These are phyloP conservation scores for Crassisporium funariophilum DNA, from an alignment of 768 basidiomycete genomes.

Conservation along the genomic window DNA sequence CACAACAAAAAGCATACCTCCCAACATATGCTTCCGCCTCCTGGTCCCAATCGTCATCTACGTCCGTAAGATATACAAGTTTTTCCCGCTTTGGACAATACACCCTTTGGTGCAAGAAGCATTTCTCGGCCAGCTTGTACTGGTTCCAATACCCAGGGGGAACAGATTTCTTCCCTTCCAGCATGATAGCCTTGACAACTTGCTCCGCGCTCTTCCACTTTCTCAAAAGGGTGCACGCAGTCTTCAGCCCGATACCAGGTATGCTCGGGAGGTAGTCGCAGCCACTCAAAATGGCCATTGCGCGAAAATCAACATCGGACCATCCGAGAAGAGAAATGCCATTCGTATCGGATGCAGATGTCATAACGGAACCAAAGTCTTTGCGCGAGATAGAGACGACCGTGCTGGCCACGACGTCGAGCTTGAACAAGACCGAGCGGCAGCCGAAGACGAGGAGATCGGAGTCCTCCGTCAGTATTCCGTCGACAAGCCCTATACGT, in stretches of 20 bases:
- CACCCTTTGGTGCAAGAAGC: constrained; percentile 91
- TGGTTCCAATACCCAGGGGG: constrained; percentile 74
- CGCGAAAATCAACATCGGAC: constrained; percentile 87
- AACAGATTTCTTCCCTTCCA: constrained; percentile 85
- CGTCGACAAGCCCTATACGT: constrained; percentile 77
- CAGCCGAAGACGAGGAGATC: constrained; percentile 99
- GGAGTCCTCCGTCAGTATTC: constrained; percentile 96
- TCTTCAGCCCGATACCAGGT: constrained; percentile 91
- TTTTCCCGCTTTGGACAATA: constrained; percentile 71
- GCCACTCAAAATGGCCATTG: constrained; percentile 92
- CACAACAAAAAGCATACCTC: constrained; percentile 39
- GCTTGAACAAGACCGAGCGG: constrained; percentile 88
- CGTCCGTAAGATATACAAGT: constrained; percentile 71
- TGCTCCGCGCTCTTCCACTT: constrained; percentile 88
- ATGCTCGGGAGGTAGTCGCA: constrained; percentile 94
- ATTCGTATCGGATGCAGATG: constrained; percentile 45
- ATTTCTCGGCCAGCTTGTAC: constrained; percentile 85
- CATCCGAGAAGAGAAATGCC: constrained; percentile 84
- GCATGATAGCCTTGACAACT: constrained; percentile 68
- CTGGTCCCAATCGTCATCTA: constrained; percentile 57
- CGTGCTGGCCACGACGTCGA: constrained; percentile 70
- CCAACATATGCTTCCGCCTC: constrained; percentile 75
- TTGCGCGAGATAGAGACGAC: constrained; percentile 65
- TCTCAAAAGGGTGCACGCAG: constrained; percentile 78
- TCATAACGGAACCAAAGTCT: constrained; percentile 64